A percentile compares a stretch with the other conserved stretches of the same genome.
phyloP scores from a whole-genome alignment of 1,284 basidiomycete genomes.

The Fomes fomentarius region DNA sequence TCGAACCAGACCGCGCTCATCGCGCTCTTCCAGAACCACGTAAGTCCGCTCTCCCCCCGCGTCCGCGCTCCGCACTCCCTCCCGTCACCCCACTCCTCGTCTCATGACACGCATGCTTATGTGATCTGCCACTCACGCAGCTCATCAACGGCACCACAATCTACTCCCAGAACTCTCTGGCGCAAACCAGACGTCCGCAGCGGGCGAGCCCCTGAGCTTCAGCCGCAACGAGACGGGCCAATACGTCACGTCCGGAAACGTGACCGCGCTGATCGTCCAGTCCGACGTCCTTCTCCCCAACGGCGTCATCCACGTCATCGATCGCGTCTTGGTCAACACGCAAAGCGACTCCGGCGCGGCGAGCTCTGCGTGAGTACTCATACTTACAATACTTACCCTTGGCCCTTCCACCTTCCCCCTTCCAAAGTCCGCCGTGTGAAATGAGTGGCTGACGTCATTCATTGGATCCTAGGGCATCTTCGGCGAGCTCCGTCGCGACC shows the following conservation, averaged over 20 bases:
- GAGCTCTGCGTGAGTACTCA: slow-evolving; percentile 51
- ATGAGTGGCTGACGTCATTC: not conserved
- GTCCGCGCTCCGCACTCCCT: no score
- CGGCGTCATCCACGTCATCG: slow-evolving; percentile 76
- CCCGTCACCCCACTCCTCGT: no score
- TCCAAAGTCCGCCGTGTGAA: no score
- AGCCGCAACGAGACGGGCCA: slow-evolving; percentile 61
- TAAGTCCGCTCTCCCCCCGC: slow-evolving; percentile 35
- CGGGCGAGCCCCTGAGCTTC: slow-evolving; percentile 60
- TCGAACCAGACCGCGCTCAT: slow-evolving; percentile 50
- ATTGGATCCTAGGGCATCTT: slow-evolving; percentile 17
- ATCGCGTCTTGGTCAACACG: slow-evolving; percentile 63
- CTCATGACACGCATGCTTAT: no score
- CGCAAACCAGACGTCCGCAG: slow-evolving; percentile 55
- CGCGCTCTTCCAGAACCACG: slow-evolving; percentile 65
- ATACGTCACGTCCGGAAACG: slow-evolving; percentile 58
- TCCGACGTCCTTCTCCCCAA: slow-evolving; percentile 70
- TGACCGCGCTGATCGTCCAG: slow-evolving; percentile 59
- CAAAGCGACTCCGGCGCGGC: slow-evolving; percentile 53
- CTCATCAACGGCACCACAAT: slow-evolving; percentile 70
- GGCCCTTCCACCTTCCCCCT: not conserved
- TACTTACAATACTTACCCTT: not conserved
- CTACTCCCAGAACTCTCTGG: slow-evolving; percentile 58
- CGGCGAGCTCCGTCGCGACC: slow-evolving; percentile 29
- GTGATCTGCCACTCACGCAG: no score